Percentiles rank a stretch among this genome's conserved stretches.
These are phyloP conservation scores for Clarireedia sp. DNA, from an alignment of 2,329 filamentous ascomycete species.

Conservation along the genomic window DNA sequence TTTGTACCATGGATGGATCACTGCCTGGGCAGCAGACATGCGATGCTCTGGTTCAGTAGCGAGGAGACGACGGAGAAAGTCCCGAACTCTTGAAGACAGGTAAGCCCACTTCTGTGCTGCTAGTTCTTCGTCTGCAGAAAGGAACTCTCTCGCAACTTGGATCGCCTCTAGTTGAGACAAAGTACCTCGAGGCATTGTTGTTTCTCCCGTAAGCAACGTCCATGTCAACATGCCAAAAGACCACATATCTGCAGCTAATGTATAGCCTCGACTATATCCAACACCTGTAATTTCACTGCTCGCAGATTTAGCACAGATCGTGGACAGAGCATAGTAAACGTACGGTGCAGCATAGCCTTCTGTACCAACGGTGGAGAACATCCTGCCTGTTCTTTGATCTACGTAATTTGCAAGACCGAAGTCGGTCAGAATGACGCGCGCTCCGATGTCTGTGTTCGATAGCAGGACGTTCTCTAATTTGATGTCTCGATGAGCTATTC, in stretches of 20 bases:
- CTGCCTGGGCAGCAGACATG: constrained; percentile 29
- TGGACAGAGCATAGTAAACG: constrained; percentile 5
- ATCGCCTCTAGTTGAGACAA: constrained; percentile 18
- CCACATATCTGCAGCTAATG: constrained; percentile 27
- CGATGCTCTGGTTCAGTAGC: constrained; percentile 27
- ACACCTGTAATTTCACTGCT: constrained; percentile 18
- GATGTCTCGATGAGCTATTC: constrained; percentile 27
- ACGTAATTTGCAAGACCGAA: constrained; percentile 27
- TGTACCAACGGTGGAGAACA: constrained; percentile 27
- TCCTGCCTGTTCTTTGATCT: constrained; percentile 15
- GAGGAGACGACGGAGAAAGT: constrained; percentile 32
- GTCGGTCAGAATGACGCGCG: constrained; percentile 28
- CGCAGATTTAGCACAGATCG: background rate
- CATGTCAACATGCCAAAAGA: constrained; percentile 27
- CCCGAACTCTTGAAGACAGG: constrained; percentile 15
- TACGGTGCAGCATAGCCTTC: constrained; percentile 27
- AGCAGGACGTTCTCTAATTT: constrained; percentile 30
- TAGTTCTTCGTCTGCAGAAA: constrained; percentile 8
- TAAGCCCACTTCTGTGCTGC: constrained; percentile 12
- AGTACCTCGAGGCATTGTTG: constrained; percentile 15
- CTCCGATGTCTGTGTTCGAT: constrained; percentile 24
- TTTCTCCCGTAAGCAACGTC: constrained; percentile 22
- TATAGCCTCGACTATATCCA: constrained; percentile 19
- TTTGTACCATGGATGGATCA: constrained; percentile 33
- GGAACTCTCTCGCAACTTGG: constrained; percentile 13